Conservation (phyloP, 2,329 filamentous ascomycete species). For the Epichloe coenophiala region DNA sequence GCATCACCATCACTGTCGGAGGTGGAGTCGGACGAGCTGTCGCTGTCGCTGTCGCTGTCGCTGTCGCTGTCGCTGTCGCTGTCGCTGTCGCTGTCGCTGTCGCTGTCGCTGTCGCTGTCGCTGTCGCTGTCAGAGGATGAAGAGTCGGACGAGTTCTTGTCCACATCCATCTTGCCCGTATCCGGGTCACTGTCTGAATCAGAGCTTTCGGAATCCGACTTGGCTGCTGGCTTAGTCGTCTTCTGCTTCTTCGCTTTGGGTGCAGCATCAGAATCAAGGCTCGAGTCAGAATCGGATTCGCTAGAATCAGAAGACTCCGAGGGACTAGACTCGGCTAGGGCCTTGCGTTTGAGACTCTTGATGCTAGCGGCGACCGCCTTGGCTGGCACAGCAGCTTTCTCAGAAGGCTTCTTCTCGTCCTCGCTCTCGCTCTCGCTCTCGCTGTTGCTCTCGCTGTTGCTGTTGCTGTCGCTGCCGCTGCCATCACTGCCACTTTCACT, state of each 20-base stretch:
- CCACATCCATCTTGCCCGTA: conserved; percentile 8
- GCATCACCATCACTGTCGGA: conserved; percentile 8
- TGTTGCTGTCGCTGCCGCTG: background rate
- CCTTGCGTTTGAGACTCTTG: conserved; percentile 28
- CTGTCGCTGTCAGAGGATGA: conserved; percentile 9
- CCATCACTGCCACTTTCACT: conserved; percentile 14
- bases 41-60: conserved; percentile 1
- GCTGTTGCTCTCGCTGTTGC: conserved; percentile 1
- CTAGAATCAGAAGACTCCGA: conserved; percentile 14
- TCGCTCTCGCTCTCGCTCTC: conserved; percentile 12
- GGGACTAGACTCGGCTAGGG: conserved; percentile 15
- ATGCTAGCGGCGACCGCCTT: conserved; percentile 9
- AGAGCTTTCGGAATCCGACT: conserved; percentile 7
- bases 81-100: conserved; percentile 1
- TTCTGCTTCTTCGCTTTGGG: conserved; percentile 40
- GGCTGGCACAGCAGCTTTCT: conserved; percentile 9
- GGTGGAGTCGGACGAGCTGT: conserved; percentile 10
- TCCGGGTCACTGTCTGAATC: conserved; percentile 8
- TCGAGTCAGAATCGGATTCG: conserved; percentile 23
- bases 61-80: conserved; percentile 7
- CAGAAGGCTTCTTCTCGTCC: conserved; percentile 4
- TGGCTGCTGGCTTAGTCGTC: conserved; percentile 15
- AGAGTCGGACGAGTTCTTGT: conserved; percentile 15
- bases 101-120: background rate
- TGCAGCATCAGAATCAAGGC: conserved; percentile 32